A percentile compares a stretch with the other conserved stretches of the same genome.
phyloP scores from a whole-genome alignment of 257 asterid species.

The Vinca minor region DNA sequence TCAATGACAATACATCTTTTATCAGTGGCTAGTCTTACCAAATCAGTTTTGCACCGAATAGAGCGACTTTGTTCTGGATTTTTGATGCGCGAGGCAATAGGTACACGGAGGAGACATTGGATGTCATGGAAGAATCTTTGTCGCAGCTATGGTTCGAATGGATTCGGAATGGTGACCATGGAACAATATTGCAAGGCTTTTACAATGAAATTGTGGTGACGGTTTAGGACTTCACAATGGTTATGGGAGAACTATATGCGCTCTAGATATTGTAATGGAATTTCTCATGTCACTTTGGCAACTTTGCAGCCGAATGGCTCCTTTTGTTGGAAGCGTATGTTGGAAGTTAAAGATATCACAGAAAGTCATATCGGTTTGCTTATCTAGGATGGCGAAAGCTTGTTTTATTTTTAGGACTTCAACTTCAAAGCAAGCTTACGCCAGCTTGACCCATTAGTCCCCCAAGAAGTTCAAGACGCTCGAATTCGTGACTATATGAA shows the following conservation, averaged over 20 bases:
- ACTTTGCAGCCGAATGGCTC: not conserved
- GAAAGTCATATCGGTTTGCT: not conserved
- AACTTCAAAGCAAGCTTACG: too few relatives aligned
- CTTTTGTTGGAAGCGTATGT: not conserved
- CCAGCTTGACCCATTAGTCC: too few relatives aligned
- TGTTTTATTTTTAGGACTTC: too few relatives aligned
- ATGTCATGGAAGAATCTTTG: too few relatives aligned
- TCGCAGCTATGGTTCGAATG: not conserved
- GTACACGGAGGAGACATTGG: not conserved
- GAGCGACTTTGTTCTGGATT: not conserved
- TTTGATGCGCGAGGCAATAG: not conserved
- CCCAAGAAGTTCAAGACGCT: too few relatives aligned
- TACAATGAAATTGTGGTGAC: not conserved
- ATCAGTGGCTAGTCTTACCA: not conserved
- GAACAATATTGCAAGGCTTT: not conserved
- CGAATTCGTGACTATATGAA: too few relatives aligned
- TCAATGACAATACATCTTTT: not conserved
- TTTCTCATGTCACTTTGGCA: too few relatives aligned
- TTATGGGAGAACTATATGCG: not conserved
- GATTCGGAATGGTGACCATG: not conserved
- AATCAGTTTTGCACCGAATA: not conserved
- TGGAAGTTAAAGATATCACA: not conserved
- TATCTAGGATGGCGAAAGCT: too few relatives aligned
- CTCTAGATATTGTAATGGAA: not conserved
- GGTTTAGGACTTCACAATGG: not conserved